Conservation (phyloP, 306 rosid species). For the Erythrophleum fordii region DNA sequence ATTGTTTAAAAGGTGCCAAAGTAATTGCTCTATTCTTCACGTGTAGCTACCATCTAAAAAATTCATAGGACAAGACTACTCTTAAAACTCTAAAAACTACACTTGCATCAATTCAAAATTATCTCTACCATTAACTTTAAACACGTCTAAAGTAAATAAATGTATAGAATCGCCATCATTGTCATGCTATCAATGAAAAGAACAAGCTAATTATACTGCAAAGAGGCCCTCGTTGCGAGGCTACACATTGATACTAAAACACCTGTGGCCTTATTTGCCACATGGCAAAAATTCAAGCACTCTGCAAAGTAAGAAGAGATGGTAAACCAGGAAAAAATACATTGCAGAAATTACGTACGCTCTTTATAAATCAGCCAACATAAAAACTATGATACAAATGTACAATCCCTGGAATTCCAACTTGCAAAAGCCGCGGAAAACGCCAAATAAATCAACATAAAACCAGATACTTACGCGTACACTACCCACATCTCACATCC, state of each 20-base stretch:
- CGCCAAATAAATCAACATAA: constrained; percentile 47
- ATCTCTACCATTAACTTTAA: no score
- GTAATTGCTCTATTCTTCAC: neutral
- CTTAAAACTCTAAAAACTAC: neutral
- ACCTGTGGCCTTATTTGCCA: constrained; percentile 29
- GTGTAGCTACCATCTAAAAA: neutral
- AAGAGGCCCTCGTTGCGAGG: constrained; percentile 3
- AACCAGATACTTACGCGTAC: constrained; percentile 54
- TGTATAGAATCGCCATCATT: no score
- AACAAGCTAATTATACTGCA: neutral
- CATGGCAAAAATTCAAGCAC: constrained; percentile 31
- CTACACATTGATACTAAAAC: constrained; percentile 25
- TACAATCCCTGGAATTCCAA: constrained; percentile 53
- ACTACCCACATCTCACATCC: constrained; percentile 51
- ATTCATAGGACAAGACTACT: constrained; percentile 20
- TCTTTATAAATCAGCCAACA: constrained; percentile 53
- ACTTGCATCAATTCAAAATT: constrained; percentile 7
- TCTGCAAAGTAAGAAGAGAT: constrained; percentile 38
- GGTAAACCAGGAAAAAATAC: no score
- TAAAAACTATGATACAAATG: constrained; percentile 56
- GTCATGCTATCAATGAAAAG: neutral
- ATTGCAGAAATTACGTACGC: constrained; percentile 37
- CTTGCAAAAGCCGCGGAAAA: constrained; percentile 49
- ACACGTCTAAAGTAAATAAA: no score
- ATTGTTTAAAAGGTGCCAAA: constrained; percentile 3